Evolutionary conservation across 2,329 filamentous ascomycete species (phyloP).

Genomic region (Chalaropsis thielavioides): DNA sequence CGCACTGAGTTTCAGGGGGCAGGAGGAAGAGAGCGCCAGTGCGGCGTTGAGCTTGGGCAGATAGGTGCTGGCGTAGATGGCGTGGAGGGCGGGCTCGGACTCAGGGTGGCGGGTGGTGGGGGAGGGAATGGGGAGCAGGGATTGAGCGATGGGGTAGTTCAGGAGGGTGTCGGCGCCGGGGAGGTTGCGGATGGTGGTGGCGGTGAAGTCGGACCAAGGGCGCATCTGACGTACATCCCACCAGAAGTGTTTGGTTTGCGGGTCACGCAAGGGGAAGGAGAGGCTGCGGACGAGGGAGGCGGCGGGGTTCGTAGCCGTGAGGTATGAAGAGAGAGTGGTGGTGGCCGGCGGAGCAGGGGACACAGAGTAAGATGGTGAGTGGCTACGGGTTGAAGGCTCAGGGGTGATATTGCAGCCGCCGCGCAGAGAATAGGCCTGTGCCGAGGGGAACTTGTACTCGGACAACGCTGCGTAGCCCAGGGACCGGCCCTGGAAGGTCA

Average conservation of each 20-base stretch:
- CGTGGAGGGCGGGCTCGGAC: slow-evolving; percentile 61
- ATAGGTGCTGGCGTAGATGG: slow-evolving; percentile 64
- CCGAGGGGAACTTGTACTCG: slow-evolving; percentile 10
- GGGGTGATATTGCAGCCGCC: slow-evolving; percentile 19
- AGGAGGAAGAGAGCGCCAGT: slow-evolving; percentile 57
- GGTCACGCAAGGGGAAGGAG: slow-evolving; percentile 52
- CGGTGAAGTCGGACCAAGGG: slow-evolving; percentile 67
- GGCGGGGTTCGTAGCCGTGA: slow-evolving; percentile 66
- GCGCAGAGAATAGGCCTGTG: slow-evolving; percentile 22
- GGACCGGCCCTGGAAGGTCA: background rate
- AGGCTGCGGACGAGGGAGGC: slow-evolving; percentile 69
- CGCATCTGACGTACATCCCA: slow-evolving; percentile 86
- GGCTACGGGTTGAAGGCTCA: background rate
- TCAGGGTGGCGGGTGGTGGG: slow-evolving; percentile 54
- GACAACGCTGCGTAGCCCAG: background rate
- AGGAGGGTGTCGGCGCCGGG: slow-evolving; percentile 60
- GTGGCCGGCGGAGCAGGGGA: slow-evolving; percentile 32
- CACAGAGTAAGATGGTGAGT: background rate
- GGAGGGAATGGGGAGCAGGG: slow-evolving; percentile 45
- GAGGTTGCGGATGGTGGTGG: slow-evolving; percentile 54
- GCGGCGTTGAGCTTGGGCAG: slow-evolving; percentile 78
- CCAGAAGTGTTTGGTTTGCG: slow-evolving; percentile 74
- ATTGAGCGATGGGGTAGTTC: slow-evolving; percentile 48
- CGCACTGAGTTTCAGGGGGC: slow-evolving; percentile 41
- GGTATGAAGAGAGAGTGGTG: slow-evolving; percentile 63